Evolutionary conservation across 495 filamentous ascomycete species (phyloP).

Genomic region (Tirmania nivea): DNA sequence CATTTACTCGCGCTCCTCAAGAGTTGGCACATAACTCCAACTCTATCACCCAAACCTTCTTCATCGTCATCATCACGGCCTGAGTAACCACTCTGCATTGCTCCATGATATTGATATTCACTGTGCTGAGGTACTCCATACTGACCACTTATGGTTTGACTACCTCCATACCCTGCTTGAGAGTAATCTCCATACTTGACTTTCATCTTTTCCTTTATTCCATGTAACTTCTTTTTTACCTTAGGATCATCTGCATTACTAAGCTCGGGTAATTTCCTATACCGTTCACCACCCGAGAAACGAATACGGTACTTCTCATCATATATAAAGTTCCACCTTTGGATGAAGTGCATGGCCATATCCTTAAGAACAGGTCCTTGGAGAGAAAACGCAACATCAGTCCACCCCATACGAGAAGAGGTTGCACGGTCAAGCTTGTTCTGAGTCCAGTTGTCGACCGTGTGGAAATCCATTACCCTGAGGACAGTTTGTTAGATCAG

Average conservation of each 20-base stretch:
- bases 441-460: slow-evolving; percentile 61
- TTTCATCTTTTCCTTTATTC: slow-evolving; percentile 12
- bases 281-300: slow-evolving; percentile 32
- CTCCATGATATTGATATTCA: slow-evolving; percentile 4
- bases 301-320: slow-evolving; percentile 55
- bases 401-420: slow-evolving; percentile 82
- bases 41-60: slow-evolving; percentile 12
- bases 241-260: slow-evolving; percentile 6
- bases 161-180: neutral
- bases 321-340: slow-evolving; percentile 89
- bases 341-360: slow-evolving; percentile 54
- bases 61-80: neutral
- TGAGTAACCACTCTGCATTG: slow-evolving; percentile 6
- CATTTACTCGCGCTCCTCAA: slow-evolving; percentile 29
- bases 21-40: slow-evolving; percentile 42
- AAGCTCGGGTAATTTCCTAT: slow-evolving; percentile 29
- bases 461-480: slow-evolving; percentile 64
- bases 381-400: slow-evolving; percentile 65
- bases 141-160: neutral
- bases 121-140: neutral
- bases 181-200: slow-evolving; percentile 5
- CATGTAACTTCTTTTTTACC: slow-evolving; percentile 9
- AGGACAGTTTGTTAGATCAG: no score
- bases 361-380: slow-evolving; percentile 62
- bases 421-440: slow-evolving; percentile 69